Base-by-base conservation (phyloP, 2,329 filamentous ascomycete species). In the Calonectria hongkongensis region DNA sequence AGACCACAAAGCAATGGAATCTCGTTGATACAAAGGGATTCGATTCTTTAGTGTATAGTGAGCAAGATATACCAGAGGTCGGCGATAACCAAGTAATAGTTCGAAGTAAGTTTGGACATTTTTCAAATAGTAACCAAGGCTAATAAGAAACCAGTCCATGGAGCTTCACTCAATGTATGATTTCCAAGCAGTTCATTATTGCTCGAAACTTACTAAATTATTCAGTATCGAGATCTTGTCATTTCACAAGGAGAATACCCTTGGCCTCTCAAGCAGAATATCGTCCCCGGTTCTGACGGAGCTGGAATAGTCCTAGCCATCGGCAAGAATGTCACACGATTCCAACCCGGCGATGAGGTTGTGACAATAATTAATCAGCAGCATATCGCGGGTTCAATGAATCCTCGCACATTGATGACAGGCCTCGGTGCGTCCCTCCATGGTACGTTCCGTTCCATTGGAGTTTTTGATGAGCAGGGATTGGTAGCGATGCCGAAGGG, bases 61-160 rank as follows among this genome's bases (percentile, higher is more conserved):
- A 91, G 76, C 84, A 89, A 60, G 87, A 87, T 1, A 79, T 94
- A 3, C 91, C 92, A 18, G 83, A 91, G 75, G 80, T 93, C 1
- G 93, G 93, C 56, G 93, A 95, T 67, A 89, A 90, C 74, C 92
- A 95, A 33, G 93, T 95, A 7, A 87, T 96, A 43, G 91, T 96
- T 77, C 93, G 92, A 83, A 68, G 83, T 84, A 68, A 47, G 82
- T 77, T 28, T 15, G 28, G 33, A 7, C 2, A 36, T 39, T 30
- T 48, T 13, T 30, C n/a, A 62, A 41, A 30, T 69, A 73, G 25
- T 10, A 72, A 78, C 60, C 25, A 10, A 9, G 16, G 6, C 58
- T 45, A 28, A 63, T 10, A 4, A 63, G 15, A 12, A 43, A 7
- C 68, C n/a, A 85, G 87, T 90, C 28, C 84, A 85, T 58, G 88